phyloP scores from a whole-genome alignment of 2,329 filamentous ascomycete species.

The Davidsoniella eucalypti region DNA sequence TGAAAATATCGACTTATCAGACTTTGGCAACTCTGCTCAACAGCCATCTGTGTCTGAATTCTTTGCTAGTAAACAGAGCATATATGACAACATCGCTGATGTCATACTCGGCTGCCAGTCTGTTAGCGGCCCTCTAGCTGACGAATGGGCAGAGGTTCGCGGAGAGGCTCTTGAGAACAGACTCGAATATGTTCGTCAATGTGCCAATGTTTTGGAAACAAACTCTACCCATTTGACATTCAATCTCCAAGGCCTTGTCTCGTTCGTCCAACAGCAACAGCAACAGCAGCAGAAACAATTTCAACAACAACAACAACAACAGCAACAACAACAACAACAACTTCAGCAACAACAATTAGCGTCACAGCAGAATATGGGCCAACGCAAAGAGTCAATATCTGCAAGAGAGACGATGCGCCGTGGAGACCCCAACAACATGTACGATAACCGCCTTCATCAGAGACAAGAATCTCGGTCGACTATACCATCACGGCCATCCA shows the following conservation, averaged over 20 bases:
- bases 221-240: constrained; percentile 78
- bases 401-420: constrained; percentile 27
- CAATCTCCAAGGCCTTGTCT: constrained; percentile 71
- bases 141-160: constrained; percentile 90
- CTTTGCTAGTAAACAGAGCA: constrained; percentile 73
- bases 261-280: constrained; percentile 40
- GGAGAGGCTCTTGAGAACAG: constrained; percentile 80
- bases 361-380: constrained; percentile 21
- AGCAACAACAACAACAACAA: not conserved
- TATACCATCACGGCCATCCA: constrained; percentile 25
- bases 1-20: constrained; percentile 79
- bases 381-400: constrained; percentile 28
- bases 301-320: not conserved
- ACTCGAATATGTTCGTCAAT: constrained; percentile 60
- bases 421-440: constrained; percentile 34
- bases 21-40: constrained; percentile 60
- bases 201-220: constrained; percentile 66
- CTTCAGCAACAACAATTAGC: constrained; percentile 18
- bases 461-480: constrained; percentile 37
- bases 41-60: constrained; percentile 80
- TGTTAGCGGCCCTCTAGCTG: constrained; percentile 76
- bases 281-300: not conserved
- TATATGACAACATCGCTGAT: constrained; percentile 88
- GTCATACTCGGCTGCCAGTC: constrained; percentile 75
- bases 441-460: constrained; percentile 33